Evolutionary conservation across 768 basidiomycete genomes (phyloP), one percentile per base, ranked within the genome.

Genomic region (Macrolepiota albuminosa): DNA sequence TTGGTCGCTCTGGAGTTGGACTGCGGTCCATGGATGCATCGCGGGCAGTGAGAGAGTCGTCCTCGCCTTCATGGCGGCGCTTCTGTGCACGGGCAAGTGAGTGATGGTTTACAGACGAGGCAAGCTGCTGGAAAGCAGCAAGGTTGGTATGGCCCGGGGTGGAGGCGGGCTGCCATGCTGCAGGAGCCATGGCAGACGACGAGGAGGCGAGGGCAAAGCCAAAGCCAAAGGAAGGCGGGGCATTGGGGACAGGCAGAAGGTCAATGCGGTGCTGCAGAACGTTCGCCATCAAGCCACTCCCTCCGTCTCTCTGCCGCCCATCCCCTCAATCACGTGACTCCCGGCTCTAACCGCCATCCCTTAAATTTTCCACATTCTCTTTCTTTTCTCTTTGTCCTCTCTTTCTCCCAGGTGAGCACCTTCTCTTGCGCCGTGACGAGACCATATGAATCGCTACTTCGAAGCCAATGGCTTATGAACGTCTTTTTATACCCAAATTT

Each of bases 401-500:
- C 51, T 21, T 21, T 69, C 46, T 50, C 54, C 63, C 7, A 75
- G 74, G 72, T 79, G 75, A 72, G 69, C 67, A 46, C 34, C 57
- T 56, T 63, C 31, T 65, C 57, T 39, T 69, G 57, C 60, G 66
- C 74, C 37, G 73, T 82, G 90, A 92, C 79, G 89, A 91, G 70
- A 79, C 69, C 76, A 73, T 37, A 77, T 74, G 89, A 90, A 92
- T 91, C 89, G 89, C 89, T 91, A 92, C 90, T 84, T 90, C 71
- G 90, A 92, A 84, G 85, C 84, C 62, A 56, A 60, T 62, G 74
- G 88, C 83, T 86, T 26, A 81, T 91, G 89, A 92, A 76, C 72
- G 71, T 74, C 71, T 65, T 76, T 78, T 70, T 68, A 93, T 92
- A 93, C 90, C 91, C 90, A 92, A 93, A 91, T 93, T 92, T 91